A percentile compares a stretch with the other conserved stretches of the same genome.
Evolutionary conservation across 106 monocot species (phyloP).

Genomic region (Dendrobium chrysotoxum): DNA sequence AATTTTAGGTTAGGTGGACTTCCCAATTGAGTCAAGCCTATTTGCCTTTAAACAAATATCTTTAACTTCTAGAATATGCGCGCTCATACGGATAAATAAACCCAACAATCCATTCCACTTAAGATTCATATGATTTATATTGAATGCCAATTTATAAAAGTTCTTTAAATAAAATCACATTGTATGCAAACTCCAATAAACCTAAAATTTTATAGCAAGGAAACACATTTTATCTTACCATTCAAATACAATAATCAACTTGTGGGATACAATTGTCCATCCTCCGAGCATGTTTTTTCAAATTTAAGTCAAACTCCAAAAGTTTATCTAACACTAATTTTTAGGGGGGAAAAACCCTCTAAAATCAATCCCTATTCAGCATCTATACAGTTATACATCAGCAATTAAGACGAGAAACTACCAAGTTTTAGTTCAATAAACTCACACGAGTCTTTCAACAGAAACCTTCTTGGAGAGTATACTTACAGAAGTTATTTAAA

Average conservation of each 20-base stretch:
- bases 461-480: neutral
- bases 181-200: neutral
- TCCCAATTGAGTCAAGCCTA: too few species aligned
- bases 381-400: neutral
- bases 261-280: neutral
- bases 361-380: neutral
- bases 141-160: too few species aligned
- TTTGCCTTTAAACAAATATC: too few species aligned
- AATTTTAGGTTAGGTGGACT: too few species aligned
- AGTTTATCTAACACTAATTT: neutral
- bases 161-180: too few species aligned
- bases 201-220: neutral
- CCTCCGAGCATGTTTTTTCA: neutral
- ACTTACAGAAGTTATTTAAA: conserved; percentile 91
- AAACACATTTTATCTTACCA: neutral
- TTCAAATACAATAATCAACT: neutral
- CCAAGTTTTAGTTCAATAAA: neutral
- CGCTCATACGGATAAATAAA: too few species aligned
- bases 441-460: neutral
- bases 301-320: neutral
- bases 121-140: too few species aligned
- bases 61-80: too few species aligned
- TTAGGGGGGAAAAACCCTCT: neutral
- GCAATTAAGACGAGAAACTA: neutral
- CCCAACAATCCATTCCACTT: too few species aligned